phyloP scores from a whole-genome alignment of 208 protist species.

The Wallacemonas rigidus region DNA sequence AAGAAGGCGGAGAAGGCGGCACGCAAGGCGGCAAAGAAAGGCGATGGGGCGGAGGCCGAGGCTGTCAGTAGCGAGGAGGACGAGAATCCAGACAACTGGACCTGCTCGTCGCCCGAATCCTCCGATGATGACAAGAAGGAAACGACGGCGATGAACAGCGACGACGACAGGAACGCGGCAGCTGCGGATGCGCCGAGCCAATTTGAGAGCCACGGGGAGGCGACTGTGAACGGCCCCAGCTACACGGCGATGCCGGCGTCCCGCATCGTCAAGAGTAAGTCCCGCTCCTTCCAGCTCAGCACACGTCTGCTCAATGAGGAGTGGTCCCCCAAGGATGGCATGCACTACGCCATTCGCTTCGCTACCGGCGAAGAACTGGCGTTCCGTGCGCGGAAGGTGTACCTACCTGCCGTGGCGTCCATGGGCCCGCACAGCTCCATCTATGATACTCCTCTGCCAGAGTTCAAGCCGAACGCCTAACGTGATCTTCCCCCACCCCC shows the following conservation, averaged over 20 bases:
- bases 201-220: constrained; percentile 12
- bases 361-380: constrained; percentile 42
- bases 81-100: constrained; percentile 15
- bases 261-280: constrained; percentile 28
- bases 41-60: constrained; percentile 11
- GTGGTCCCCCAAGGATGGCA: constrained; percentile 32
- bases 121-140: constrained; percentile 24
- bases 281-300: constrained; percentile 42
- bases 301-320: constrained; percentile 48
- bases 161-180: constrained; percentile 13
- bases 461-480: constrained; percentile 21
- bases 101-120: constrained; percentile 3
- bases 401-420: constrained; percentile 37
- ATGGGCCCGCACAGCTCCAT: constrained; percentile 26
- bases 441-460: constrained; percentile 20
- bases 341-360: constrained; percentile 41
- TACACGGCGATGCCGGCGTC: constrained; percentile 15
- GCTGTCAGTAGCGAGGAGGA: constrained; percentile 10
- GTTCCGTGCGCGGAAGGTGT: constrained; percentile 49
- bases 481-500: neutral
- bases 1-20: constrained; percentile 23
- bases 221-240: neutral
- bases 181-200: neutral
- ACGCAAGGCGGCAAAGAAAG: constrained; percentile 18
- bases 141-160: neutral